phyloP scores from a whole-genome alignment of 495 filamentous ascomycete genomes.

The Aspergillus sparsus region DNA sequence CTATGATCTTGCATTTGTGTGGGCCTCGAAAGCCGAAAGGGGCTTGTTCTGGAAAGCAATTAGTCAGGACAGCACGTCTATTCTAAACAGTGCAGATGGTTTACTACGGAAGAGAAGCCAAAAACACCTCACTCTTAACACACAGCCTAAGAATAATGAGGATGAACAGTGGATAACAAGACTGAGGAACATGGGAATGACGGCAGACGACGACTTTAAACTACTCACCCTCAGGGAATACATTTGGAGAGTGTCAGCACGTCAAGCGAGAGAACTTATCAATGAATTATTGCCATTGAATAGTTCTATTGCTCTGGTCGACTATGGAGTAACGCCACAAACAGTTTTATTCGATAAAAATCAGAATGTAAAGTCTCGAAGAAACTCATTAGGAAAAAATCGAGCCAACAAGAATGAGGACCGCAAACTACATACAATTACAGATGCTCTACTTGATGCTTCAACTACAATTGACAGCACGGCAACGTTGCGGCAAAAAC shows the following conservation, averaged over 20 bases:
- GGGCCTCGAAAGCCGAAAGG: constrained; percentile 78
- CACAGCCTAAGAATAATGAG: constrained; percentile 75
- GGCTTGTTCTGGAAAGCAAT: constrained; percentile 84
- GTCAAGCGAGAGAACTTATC: constrained; percentile 58
- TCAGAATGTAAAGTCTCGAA: constrained; percentile 46
- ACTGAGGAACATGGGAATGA: constrained; percentile 81
- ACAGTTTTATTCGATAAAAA: constrained; percentile 90
- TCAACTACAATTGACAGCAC: constrained; percentile 82
- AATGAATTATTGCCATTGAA: constrained; percentile 55
- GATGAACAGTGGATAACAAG: constrained; percentile 93
- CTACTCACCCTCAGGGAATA: constrained; percentile 84
- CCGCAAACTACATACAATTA: constrained; percentile 69
- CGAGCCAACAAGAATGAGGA: constrained; percentile 34
- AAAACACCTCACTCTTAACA: constrained; percentile 37
- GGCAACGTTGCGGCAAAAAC: constrained; percentile 56
- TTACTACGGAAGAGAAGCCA: constrained; percentile 31
- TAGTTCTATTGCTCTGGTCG: constrained; percentile 67
- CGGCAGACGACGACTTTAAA: constrained; percentile 84
- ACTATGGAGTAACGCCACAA: constrained; percentile 72
- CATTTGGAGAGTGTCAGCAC: constrained; percentile 80
- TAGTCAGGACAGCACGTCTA: constrained; percentile 64
- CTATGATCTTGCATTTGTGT: constrained; percentile 81
- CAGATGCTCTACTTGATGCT: constrained; percentile 88
- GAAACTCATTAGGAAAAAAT: constrained; percentile 35
- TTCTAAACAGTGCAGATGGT: constrained; percentile 49